Evolutionary conservation across 2,329 filamentous ascomycete genomes (phyloP).

Genomic region (Aspergillus sp.): DNA sequence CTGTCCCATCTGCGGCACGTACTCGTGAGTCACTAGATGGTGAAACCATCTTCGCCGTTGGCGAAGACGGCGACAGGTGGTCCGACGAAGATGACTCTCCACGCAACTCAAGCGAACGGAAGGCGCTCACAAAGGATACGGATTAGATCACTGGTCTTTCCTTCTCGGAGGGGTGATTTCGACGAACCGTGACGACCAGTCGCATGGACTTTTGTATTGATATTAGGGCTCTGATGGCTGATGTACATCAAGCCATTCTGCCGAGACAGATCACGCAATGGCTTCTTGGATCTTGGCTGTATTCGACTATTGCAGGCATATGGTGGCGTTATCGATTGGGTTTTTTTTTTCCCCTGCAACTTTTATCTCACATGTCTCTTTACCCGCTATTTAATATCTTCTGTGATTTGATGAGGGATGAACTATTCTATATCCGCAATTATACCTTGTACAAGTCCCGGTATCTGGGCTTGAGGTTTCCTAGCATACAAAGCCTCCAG

Average conservation of each 20-base stretch:
- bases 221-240: slow-evolving; percentile 5
- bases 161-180: neutral
- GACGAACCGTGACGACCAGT: slow-evolving; percentile 6
- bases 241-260: slow-evolving; percentile 8
- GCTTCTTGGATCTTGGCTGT: slow-evolving; percentile 18
- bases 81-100: slow-evolving; percentile 68
- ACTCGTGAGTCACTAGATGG: slow-evolving; percentile 73
- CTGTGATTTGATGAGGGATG: slow-evolving; percentile 14
- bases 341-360: slow-evolving; percentile 4
- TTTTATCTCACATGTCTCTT: slow-evolving; percentile 6
- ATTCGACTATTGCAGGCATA: slow-evolving; percentile 30
- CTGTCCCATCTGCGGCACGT: slow-evolving; percentile 54
- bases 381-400: slow-evolving; percentile 10
- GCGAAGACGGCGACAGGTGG: slow-evolving; percentile 82
- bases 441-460: slow-evolving; percentile 12
- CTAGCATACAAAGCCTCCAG: neutral
- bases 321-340: slow-evolving; percentile 25
- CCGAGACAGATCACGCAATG: slow-evolving; percentile 13
- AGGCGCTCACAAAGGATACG: slow-evolving; percentile 54
- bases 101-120: slow-evolving; percentile 55
- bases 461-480: neutral
- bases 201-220: slow-evolving; percentile 18
- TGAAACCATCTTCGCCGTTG: slow-evolving; percentile 95
- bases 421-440: slow-evolving; percentile 11
- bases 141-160: neutral